phyloP scores from a whole-genome alignment of 192 early-diverging fungal species.

The Coemansia sp. region DNA sequence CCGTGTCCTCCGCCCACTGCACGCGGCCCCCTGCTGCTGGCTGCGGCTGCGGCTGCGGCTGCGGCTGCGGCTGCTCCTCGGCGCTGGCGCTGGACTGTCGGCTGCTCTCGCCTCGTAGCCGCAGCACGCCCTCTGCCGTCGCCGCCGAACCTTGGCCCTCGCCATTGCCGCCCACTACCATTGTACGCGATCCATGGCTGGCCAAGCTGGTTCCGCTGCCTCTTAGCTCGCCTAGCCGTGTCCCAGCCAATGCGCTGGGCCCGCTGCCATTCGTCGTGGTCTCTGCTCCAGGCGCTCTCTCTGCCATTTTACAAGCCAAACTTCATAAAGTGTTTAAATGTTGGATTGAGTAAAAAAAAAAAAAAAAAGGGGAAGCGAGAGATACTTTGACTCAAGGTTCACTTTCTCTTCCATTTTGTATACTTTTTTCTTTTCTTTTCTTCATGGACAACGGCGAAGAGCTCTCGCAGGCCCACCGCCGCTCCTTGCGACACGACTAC shows the following conservation, averaged over 20 bases:
- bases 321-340: too few relatives aligned
- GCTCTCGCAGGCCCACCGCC: conserved; percentile 14
- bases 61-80: neutral
- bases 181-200: conserved; percentile 36
- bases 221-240: neutral
- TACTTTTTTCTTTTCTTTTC: neutral
- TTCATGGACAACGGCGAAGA: conserved; percentile 5
- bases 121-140: conserved; percentile 12
- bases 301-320: neutral
- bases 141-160: neutral
- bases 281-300: neutral
- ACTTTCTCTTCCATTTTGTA: neutral
- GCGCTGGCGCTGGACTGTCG: neutral
- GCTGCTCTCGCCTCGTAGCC: conserved; percentile 18
- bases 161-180: conserved; percentile 7
- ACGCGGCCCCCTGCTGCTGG: conserved; percentile 8
- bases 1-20: conserved; percentile 47
- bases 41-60: neutral
- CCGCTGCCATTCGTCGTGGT: neutral
- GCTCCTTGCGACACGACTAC: conserved; percentile 40
- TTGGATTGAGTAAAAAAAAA: neutral
- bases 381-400: neutral
- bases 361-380: neutral
- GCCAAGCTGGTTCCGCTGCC: conserved; percentile 15
- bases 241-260: neutral